Evolutionary conservation across 345 rosid species (phyloP).

Genomic region (Syzygium jambos): DNA sequence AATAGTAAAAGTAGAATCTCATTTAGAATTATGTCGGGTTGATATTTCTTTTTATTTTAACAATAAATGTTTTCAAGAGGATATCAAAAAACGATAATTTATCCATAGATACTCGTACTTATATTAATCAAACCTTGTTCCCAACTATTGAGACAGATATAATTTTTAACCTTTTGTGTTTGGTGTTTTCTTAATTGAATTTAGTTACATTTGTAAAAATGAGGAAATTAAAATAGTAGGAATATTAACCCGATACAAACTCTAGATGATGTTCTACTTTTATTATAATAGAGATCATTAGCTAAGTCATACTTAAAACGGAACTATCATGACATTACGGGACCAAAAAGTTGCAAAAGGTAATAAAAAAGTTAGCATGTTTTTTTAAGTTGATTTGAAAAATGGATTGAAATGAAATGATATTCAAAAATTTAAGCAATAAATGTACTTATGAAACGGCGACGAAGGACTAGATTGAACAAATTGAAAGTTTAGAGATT

Average conservation of each 20-base stretch:
- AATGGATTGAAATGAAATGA: neutral
- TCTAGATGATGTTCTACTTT: neutral
- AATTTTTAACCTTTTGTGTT: too few relatives aligned
- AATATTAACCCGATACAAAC: neutral
- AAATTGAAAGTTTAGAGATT: neutral
- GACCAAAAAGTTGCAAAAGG: neutral
- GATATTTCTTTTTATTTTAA: neutral
- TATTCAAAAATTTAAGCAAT: neutral
- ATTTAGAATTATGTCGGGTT: neutral
- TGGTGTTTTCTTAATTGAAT: too few relatives aligned
- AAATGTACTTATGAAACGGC: neutral
- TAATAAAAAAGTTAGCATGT: neutral
- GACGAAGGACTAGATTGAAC: rapidly evolving
- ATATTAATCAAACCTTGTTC: too few relatives aligned
- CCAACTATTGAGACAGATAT: neutral
- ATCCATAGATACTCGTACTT: neutral
- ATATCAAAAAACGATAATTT: neutral
- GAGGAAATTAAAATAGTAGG: too few relatives aligned
- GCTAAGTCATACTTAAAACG: neutral
- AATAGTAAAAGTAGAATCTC: neutral
- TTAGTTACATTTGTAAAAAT: too few relatives aligned
- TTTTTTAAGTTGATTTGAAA: neutral
- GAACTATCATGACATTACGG: neutral
- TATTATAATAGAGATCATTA: neutral
- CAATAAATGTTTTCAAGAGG: neutral